Evolutionary conservation across 805 yeast genomes (phyloP).

Genomic region (Candida xyloterini): DNA sequence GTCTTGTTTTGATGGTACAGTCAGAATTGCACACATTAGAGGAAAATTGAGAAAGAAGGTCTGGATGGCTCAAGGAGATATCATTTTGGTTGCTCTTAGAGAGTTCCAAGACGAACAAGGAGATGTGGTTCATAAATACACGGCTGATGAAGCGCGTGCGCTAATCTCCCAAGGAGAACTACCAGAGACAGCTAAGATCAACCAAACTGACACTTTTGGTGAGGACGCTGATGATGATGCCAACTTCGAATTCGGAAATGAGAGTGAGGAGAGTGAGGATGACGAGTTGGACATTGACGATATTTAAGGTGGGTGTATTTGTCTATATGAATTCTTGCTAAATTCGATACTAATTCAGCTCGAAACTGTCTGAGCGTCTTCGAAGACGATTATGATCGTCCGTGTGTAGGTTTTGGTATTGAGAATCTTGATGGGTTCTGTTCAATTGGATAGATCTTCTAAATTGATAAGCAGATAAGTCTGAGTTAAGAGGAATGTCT

Average conservation of each 20-base stretch:
- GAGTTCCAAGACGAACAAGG: slow-evolving; percentile 98
- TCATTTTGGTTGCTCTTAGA: slow-evolving; percentile 90
- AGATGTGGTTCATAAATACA: slow-evolving; percentile 95
- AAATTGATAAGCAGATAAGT: slow-evolving; percentile 68
- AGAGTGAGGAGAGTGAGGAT: slow-evolving; percentile 74
- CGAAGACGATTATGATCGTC: slow-evolving; percentile 46
- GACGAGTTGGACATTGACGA: slow-evolving; percentile 91
- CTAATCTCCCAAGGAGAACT: slow-evolving; percentile 93
- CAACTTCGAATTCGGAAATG: slow-evolving; percentile 96
- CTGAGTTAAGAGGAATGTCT: slow-evolving; percentile 80
- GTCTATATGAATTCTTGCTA: slow-evolving; percentile 13
- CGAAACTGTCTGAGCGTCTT: slow-evolving; percentile 62
- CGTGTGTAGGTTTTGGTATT: slow-evolving; percentile 23
- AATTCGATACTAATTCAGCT: slow-evolving; percentile 35
- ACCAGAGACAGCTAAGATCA: slow-evolving; percentile 95
- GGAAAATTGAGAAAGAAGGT: slow-evolving; percentile 99
- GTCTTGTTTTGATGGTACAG: slow-evolving; percentile 87
- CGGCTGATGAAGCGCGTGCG: slow-evolving; percentile 96
- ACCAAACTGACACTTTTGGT: slow-evolving; percentile 96
- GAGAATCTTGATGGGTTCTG: slow-evolving; percentile 35
- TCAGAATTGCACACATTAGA: slow-evolving; percentile 96
- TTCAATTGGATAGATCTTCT: slow-evolving; percentile 71
- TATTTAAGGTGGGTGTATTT: slow-evolving; percentile 48
- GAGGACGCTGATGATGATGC: slow-evolving; percentile 96
- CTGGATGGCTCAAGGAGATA: slow-evolving; percentile 99